Evolutionary conservation across 345 rosid genomes (phyloP), one percentile per base, ranked within the genome.

Genomic region (Eucalyptus coolabah): DNA sequence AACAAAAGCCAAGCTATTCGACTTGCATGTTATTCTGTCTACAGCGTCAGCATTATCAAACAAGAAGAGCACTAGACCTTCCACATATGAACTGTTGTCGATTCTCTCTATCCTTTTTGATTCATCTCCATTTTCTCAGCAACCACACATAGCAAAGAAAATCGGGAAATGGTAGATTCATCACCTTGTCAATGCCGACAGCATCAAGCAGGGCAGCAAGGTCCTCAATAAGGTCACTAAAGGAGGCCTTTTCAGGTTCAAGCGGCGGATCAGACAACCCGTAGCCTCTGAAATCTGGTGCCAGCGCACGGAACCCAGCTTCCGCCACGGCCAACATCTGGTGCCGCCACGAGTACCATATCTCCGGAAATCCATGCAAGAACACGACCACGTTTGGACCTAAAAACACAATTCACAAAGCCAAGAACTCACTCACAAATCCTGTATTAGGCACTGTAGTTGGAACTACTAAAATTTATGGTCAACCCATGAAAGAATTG

Each of bases 351-450:
- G 94, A 90, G 92, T 94, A 95, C 96, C 96, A 94, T 90, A 93
- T 93, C 92, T 95, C 95, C 18, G 95, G 97, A 91, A 95, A 94
- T n/a, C 96, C 95, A 47, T 95, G 95, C 88, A 95, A 89, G 93
- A 94, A 93, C 37, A 94, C 51, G 34, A 94, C 94, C 72, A 86
- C 93, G 34, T 93, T 88, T 12, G 89, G 56, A 82, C 94, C 94
- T 92, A 91, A 37, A 24, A 44, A 11, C 28, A 77, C 83, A 77
- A 77, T 77, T 19, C 47, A 77, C 83, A 77, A 77, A 77, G 16
- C 83, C 83, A 77, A 40, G 83, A 77, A 40, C 83, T 11, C 82
- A 21, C 45, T 37, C 83, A 37, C 83, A 40, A 42, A 3, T 37
- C 82, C 83, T 37, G 83, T 40, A 77, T 21, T 23, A 37, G 83